Conservation (phyloP, 1,284 basidiomycete species). For the Moesziomyces sp. region DNA sequence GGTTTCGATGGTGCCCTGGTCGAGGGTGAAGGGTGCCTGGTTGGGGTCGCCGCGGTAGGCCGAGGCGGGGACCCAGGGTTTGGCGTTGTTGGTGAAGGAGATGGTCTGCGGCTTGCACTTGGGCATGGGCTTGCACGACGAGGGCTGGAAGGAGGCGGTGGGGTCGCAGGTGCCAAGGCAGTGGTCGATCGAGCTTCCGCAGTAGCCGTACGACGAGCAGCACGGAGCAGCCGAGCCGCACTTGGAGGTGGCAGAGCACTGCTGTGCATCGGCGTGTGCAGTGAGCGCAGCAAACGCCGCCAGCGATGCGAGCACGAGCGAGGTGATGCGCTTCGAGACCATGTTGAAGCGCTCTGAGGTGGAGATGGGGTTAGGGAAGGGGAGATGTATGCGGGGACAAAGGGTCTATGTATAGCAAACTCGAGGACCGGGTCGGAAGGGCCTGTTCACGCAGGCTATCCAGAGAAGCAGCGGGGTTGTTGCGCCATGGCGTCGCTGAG, state of each 20-base stretch:
- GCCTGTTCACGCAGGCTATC: no score
- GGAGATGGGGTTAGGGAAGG: background rate
- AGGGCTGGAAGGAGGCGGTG: conserved; percentile 28
- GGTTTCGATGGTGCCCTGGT: conserved; percentile 29
- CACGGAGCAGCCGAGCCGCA: conserved; percentile 35
- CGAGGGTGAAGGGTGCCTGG: conserved; percentile 48
- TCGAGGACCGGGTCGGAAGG: background rate
- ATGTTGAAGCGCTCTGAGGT: background rate
- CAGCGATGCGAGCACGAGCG: conserved; percentile 19
- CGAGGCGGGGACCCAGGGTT: conserved; percentile 29
- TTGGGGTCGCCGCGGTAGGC: conserved; percentile 47
- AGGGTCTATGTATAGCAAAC: background rate
- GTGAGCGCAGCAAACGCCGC: conserved; percentile 19
- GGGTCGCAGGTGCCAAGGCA: conserved; percentile 52
- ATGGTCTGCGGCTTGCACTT: conserved; percentile 47
- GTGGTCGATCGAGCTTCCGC: conserved; percentile 25
- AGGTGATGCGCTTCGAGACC: conserved; percentile 12
- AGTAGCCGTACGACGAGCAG: conserved; percentile 44
- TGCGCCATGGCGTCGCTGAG: no score
- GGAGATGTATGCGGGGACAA: conserved; percentile 6
- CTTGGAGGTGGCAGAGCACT: conserved; percentile 26
- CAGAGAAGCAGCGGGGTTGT: no score
- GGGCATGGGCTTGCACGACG: conserved; percentile 49
- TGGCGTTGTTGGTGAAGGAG: conserved; percentile 42
- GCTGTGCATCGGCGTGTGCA: conserved; percentile 7